Evolutionary conservation across 805 yeast genomes (phyloP).

Genomic region (Wickerhamiella sergipiensis): DNA sequence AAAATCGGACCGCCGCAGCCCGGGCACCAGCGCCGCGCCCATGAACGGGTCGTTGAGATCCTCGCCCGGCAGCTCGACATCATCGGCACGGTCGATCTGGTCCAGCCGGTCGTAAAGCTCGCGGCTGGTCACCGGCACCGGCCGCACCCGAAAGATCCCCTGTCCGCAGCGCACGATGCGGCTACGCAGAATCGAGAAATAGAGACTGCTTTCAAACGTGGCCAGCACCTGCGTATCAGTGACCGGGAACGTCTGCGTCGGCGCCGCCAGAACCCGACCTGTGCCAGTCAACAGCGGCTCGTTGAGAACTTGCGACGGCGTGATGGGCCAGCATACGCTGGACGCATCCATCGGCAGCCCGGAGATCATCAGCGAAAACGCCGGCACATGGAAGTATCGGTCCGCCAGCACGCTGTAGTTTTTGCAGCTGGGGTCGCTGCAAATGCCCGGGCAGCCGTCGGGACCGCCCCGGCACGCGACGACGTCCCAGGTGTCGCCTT

Average conservation of each 20-base stretch:
- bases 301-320: not conserved
- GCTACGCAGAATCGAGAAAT: not conserved
- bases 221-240: not conserved
- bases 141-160: not conserved
- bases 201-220: not conserved
- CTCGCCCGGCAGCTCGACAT: not conserved
- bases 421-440: not conserved
- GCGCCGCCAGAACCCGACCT: not conserved
- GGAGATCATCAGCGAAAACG: not conserved
- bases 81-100: not conserved
- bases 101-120: not conserved
- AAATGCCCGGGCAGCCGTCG: not conserved
- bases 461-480: not conserved
- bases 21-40: conserved; percentile 1
- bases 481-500: not conserved
- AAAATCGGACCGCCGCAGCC: conserved; percentile 1
- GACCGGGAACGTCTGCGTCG: not conserved
- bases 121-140: not conserved
- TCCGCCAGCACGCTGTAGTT: conserved; percentile 1
- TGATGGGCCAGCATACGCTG: not conserved
- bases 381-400: not conserved
- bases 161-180: not conserved
- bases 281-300: not conserved
- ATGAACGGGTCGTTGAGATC: not conserved
- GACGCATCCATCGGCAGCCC: not conserved